Base-by-base conservation (phyloP, 108 stramenopile genomes). In the Nannochloropsis gaditana region DNA sequence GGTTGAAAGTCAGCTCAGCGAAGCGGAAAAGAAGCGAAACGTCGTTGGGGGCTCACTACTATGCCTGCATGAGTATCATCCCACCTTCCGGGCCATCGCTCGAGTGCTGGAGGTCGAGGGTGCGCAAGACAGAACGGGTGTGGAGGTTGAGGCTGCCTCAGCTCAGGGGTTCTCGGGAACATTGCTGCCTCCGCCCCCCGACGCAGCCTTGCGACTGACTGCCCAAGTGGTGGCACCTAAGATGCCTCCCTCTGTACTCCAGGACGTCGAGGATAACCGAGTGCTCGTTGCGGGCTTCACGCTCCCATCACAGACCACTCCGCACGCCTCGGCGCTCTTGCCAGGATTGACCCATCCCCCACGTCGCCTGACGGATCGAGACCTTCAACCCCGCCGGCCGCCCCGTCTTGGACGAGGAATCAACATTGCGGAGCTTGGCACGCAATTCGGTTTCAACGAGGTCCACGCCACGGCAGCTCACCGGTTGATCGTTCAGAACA, bases 311-410 rank as follows among this genome's bases (percentile, higher is more conserved):
- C 31, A 84, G 44, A 11, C 50, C 5, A 41, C 45, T 21, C 21
- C 83, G 19, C 83, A 84, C 50, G 45, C 31, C n/a, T 59, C 45
- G 19, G 44, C 5, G 8, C 50, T 84, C 4, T 45, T 84, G 21
- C 83, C 44, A 5, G 83, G 83, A 15, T 11, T 42, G 50, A 42
- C 42, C 31, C 44, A 44, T 11, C 83, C 83, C 21, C 45, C 44
- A n/a, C 45, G 45, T 8, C 44, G 21, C 44, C 44, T 84, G 8
- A 45, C 42, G 11, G 45, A 45, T 41, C 44, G 42, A 31, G 83
- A 84, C 45, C 44, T 84, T n/a, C 17, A 19, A 11, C 45, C 83
- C 15, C 44, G 83, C 19, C 83, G 83, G 10, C 83, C 83, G 44
- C 83, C 83, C n/a, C 5, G 83, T 10, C 44, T 84, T 19, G 45